Conservation (phyloP, 2,329 filamentous ascomycete genomes). For the Mollisiaceae sp. region DNA sequence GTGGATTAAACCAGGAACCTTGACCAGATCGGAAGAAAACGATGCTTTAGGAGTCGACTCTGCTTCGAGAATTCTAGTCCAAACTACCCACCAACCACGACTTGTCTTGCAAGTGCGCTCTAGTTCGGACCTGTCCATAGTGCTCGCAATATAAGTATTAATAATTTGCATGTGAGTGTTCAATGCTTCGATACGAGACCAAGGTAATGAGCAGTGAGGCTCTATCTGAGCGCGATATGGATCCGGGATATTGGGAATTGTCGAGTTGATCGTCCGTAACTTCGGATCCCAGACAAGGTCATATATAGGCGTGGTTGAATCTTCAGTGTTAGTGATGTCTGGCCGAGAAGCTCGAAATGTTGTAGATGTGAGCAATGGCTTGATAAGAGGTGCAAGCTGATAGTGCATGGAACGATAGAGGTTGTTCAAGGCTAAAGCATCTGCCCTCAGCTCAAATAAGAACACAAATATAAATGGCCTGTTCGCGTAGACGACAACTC, state of each 20-base stretch:
- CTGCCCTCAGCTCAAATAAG: slow-evolving; percentile 67
- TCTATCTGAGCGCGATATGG: slow-evolving; percentile 42
- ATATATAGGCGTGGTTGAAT: slow-evolving; percentile 52
- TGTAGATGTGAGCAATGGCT: slow-evolving; percentile 61
- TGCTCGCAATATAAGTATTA: slow-evolving; percentile 57
- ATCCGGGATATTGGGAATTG: slow-evolving; percentile 69
- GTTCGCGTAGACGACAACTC: slow-evolving; percentile 75
- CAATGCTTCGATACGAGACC: slow-evolving; percentile 67
- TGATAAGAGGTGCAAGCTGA: slow-evolving; percentile 64
- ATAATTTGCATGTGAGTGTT: slow-evolving; percentile 70
- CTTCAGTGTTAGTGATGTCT: slow-evolving; percentile 33
- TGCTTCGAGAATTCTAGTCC: slow-evolving; percentile 60
- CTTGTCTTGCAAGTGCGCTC: slow-evolving; percentile 70
- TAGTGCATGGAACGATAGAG: slow-evolving; percentile 65
- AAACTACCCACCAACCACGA: slow-evolving; percentile 73
- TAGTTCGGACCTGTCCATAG: slow-evolving; percentile 50
- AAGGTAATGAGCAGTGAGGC: slow-evolving; percentile 44
- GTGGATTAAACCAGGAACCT: slow-evolving; percentile 21
- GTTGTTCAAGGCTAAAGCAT: slow-evolving; percentile 59
- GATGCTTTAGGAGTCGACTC: slow-evolving; percentile 16
- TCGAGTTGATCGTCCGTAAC: slow-evolving; percentile 62
- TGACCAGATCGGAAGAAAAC: slow-evolving; percentile 13
- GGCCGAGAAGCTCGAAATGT: slow-evolving; percentile 60
- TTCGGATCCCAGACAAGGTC: slow-evolving; percentile 67
- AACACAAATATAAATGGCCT: slow-evolving; percentile 80